Evolutionary conservation across 208 protist species (phyloP), one percentile per base, ranked within the genome.

Genomic region (Trypanosoma theileri): DNA sequence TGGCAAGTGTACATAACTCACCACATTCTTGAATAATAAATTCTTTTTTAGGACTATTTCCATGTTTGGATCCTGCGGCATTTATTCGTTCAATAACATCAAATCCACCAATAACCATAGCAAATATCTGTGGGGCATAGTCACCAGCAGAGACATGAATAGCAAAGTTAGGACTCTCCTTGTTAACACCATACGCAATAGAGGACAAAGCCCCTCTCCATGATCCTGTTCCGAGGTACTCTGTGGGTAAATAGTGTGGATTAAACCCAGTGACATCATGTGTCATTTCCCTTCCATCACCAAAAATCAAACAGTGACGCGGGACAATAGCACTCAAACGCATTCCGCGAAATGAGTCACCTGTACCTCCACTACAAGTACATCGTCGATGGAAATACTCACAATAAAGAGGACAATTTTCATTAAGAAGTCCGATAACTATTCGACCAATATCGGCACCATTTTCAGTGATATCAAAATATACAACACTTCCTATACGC

Each of bases 321-420:
- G 87, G 90, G 41, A 93, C 77, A 57, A 92, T 85, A 3, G 89
- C 86, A 56, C 73, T 69, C 26, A 95, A 66, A 12, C 70, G 77
- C 84, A 93, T 89, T 2, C 90, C 90, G 22, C 90, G 85, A 73
- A 95, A 95, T 4, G 85, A 92, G 24, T 88, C 83, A 40, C 83
- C 84, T 11, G 63, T 81, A 24, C 78, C 86, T 46, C 87, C 90
- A 71, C 60, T 89, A 22, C 83, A 85, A 21, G 87, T 93, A 84
- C 90, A 95, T 42, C 78, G 70, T 50, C 90, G 73, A 63, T 95
- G 90, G 59, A 95, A 95, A 78, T 95, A 92, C 73, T 95, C 87
- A 66, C 90, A 95, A 78, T 95, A 95, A 19, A 93, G 71, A 0
- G 90, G 90, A 71, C 90, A 95, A 48, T 92, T 80, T 61, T 95